Percentiles rank a stretch among this genome's conserved stretches.
Evolutionary conservation across 345 rosid genomes (phyloP).

Genomic region (Barbarea vulgaris): DNA sequence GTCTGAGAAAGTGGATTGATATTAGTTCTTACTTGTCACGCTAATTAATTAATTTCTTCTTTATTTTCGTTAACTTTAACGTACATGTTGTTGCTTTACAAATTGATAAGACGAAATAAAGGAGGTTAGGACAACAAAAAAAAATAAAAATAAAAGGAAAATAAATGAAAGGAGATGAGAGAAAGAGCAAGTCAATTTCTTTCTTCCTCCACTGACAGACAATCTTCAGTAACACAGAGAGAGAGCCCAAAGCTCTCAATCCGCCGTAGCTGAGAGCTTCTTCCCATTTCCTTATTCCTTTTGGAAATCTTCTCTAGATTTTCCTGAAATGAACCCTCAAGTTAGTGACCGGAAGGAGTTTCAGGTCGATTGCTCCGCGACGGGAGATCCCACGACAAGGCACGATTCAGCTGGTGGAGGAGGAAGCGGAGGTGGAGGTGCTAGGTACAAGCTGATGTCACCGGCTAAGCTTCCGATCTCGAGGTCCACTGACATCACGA

Average conservation of each 20-base stretch:
- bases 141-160: background rate
- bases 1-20: background rate
- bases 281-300: background rate
- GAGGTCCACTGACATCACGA: slow-evolving; percentile 67
- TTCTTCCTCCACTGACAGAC: slow-evolving; percentile 34
- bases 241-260: slow-evolving; percentile 8
- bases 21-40: background rate
- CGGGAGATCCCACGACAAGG: slow-evolving; percentile 39
- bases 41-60: too few species aligned
- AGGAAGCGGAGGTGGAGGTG: slow-evolving; percentile 48
- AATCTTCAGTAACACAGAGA: slow-evolving; percentile 35
- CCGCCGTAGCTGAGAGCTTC: slow-evolving; percentile 19
- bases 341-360: slow-evolving; percentile 27
- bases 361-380: slow-evolving; percentile 31
- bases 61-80: background rate
- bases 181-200: slow-evolving; percentile 42
- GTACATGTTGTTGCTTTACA: slow-evolving; percentile 3
- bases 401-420: slow-evolving; percentile 29
- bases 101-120: background rate
- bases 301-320: background rate
- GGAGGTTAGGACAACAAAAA: background rate
- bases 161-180: background rate
- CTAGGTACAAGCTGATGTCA: slow-evolving; percentile 93
- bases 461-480: slow-evolving; percentile 99
- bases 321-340: slow-evolving; percentile 43